Evolutionary conservation across 2,329 filamentous ascomycete genomes (phyloP).

Genomic region (Cladosporium austrohemisphaericum): DNA sequence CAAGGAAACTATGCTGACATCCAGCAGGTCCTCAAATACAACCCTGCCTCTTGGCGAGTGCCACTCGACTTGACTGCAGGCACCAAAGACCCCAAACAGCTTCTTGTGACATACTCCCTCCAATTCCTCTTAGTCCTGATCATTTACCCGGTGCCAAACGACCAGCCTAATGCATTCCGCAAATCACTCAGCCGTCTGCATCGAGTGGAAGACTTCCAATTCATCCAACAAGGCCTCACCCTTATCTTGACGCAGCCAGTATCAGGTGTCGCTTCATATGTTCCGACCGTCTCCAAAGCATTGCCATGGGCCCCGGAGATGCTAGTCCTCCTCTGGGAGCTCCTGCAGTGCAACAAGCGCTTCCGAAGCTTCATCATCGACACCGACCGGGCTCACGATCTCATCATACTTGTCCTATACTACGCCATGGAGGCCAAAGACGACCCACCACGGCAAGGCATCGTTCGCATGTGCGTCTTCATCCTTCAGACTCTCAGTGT

Average conservation of each 20-base stretch:
- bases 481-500: conserved; percentile 91
- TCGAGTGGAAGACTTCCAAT: conserved; percentile 94
- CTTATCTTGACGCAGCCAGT: conserved; percentile 82
- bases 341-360: conserved; percentile 93
- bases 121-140: conserved; percentile 73
- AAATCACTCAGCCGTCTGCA: conserved; percentile 89
- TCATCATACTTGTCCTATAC: conserved; percentile 83
- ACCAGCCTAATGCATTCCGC: conserved; percentile 79
- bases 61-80: conserved; percentile 83
- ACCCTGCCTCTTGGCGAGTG: conserved; percentile 87
- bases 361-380: conserved; percentile 97
- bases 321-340: conserved; percentile 96
- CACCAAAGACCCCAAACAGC: conserved; percentile 79
- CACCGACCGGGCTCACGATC: conserved; percentile 88
- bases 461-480: conserved; percentile 97
- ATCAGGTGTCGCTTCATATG: conserved; percentile 81
- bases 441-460: conserved; percentile 81
- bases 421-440: conserved; percentile 87
- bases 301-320: conserved; percentile 90
- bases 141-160: conserved; percentile 27
- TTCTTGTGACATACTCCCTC: conserved; percentile 84
- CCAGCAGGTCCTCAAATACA: conserved; percentile 81
- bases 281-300: conserved; percentile 76
- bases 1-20: conserved; percentile 9
- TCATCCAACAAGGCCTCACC: conserved; percentile 53